phyloP scores from a whole-genome alignment of 2,329 filamentous ascomycete genomes.

The Colletotrichum coccodes region DNA sequence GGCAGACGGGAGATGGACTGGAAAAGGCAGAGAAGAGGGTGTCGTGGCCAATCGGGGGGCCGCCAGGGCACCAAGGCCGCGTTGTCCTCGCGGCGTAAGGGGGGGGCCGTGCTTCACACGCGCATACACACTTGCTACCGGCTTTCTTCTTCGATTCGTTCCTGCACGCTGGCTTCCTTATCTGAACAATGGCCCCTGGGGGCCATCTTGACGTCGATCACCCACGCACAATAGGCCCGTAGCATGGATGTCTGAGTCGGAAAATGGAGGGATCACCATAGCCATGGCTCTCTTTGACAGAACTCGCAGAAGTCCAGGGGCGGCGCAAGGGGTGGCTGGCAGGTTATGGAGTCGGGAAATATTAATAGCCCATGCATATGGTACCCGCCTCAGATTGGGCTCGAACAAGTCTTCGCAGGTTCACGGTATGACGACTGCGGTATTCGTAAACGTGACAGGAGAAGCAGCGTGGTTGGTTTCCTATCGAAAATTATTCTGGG shows the following conservation, averaged over 20 bases:
- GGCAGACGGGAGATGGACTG: neutral
- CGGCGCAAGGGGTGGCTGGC: neutral
- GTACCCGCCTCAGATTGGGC: neutral
- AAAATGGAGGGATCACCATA: neutral
- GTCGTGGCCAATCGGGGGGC: conserved; percentile 20
- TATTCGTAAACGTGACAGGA: neutral
- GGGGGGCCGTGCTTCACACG: conserved; percentile 3
- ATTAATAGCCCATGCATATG: conserved; percentile 25
- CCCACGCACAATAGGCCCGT: conserved; percentile 2
- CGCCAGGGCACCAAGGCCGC: conserved; percentile 23
- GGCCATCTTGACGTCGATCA: conserved; percentile 30
- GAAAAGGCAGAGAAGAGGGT: neutral
- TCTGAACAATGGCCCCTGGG: conserved; percentile 25
- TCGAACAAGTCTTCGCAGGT: neutral
- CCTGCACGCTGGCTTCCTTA: conserved; percentile 21
- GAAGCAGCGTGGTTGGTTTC: neutral
- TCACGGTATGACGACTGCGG: neutral
- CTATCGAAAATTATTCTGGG: neutral
- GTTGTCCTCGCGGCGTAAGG: neutral
- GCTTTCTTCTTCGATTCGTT: conserved; percentile 12
- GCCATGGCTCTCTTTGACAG: neutral
- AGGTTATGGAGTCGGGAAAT: conserved; percentile 15
- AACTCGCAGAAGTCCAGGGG: neutral
- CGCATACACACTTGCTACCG: neutral
- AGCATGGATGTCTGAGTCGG: neutral